A percentile compares a stretch with the other conserved stretches of the same genome.
Conservation (phyloP, 495 filamentous ascomycete genomes). For the Apodospora peruviana region DNA sequence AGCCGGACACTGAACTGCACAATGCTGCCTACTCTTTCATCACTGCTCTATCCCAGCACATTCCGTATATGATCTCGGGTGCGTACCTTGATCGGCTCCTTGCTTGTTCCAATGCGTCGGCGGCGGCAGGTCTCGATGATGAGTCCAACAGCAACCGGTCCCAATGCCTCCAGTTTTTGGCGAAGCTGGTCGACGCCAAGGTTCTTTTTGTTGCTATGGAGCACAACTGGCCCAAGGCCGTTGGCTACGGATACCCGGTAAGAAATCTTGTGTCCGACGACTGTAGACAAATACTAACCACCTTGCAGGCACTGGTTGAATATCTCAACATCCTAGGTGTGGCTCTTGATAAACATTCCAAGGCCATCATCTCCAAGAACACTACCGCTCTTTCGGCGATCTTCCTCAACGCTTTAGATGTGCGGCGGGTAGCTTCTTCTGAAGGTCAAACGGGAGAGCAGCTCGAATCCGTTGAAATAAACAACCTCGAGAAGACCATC, state of each 20-base stretch:
- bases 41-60: conserved; percentile 66
- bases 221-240: conserved; percentile 61
- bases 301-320: conserved; percentile 55
- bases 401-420: conserved; percentile 66
- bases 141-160: conserved; percentile 57
- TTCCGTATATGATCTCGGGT: conserved; percentile 81
- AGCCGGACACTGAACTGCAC: conserved; percentile 57
- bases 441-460: conserved; percentile 14
- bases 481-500: conserved; percentile 54
- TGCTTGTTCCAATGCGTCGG: conserved; percentile 61
- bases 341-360: conserved; percentile 69
- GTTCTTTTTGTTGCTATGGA: conserved; percentile 60
- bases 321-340: conserved; percentile 58
- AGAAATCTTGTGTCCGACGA: conserved; percentile 16
- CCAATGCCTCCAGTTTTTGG: conserved; percentile 64
- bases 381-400: conserved; percentile 59
- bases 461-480: conserved; percentile 13
- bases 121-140: conserved; percentile 48
- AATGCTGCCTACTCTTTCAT: conserved; percentile 77
- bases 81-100: conserved; percentile 66
- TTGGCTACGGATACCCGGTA: conserved; percentile 52
- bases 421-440: conserved; percentile 48
- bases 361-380: conserved; percentile 67
- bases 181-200: conserved; percentile 66
- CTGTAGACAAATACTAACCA: conserved; percentile 19